phyloP scores from a whole-genome alignment of 2,329 filamentous ascomycete species.

The Colletotrichum abscissum region DNA sequence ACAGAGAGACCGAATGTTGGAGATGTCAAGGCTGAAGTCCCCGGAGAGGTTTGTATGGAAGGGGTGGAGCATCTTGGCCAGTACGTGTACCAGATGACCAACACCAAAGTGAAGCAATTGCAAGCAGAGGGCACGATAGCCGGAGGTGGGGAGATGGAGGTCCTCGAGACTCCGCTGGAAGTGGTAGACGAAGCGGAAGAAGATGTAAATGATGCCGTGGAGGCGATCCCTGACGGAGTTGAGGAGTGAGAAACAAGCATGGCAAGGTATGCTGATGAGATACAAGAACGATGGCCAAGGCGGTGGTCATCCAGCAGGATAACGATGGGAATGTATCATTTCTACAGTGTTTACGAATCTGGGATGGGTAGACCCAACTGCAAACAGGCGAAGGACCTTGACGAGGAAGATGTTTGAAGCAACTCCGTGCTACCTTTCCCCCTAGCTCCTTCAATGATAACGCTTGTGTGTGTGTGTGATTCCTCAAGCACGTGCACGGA shows the following conservation, averaged over 20 bases:
- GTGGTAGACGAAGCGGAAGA: conserved; percentile 39
- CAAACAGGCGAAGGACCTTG: background rate
- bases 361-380: background rate
- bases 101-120: conserved; percentile 65
- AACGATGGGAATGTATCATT: background rate
- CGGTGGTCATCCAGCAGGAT: background rate
- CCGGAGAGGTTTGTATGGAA: conserved; percentile 80
- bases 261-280: background rate
- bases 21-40: conserved; percentile 60
- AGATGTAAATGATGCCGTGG: conserved; percentile 37
- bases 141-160: conserved; percentile 40
- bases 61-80: conserved; percentile 93
- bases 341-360: background rate
- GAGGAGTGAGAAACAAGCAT: conserved; percentile 40
- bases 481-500: background rate
- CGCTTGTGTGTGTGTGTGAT: background rate
- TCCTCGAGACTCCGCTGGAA: conserved; percentile 41
- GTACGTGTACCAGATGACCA: conserved; percentile 97
- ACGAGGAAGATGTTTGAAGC: background rate
- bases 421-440: background rate
- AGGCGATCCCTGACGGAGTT: conserved; percentile 43
- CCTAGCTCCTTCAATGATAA: background rate
- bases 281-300: background rate
- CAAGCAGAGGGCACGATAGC: conserved; percentile 47
- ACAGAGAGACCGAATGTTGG: conserved; percentile 64